Percentiles rank a stretch among this genome's conserved stretches.
These are phyloP conservation scores for Neoboletus brunneissimus DNA, from an alignment of 768 basidiomycete genomes.

Conservation along the genomic window DNA sequence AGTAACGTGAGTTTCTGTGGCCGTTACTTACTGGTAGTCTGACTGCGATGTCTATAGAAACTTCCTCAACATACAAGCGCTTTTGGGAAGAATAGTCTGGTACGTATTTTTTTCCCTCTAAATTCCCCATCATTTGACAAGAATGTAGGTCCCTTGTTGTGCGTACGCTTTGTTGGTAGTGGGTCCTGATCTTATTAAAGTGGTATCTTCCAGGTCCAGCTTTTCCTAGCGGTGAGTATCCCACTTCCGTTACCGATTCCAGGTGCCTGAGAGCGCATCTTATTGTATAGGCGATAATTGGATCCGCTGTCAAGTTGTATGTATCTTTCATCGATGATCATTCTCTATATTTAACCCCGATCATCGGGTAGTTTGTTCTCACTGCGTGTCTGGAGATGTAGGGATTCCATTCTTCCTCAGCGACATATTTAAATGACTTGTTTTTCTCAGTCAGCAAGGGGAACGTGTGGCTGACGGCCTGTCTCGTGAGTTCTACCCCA, in stretches of 20 bases:
- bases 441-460: constrained; percentile 49
- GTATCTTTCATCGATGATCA: constrained; percentile 15
- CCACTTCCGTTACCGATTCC: neutral
- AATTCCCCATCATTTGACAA: constrained; percentile 10
- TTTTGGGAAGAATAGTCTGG: constrained; percentile 45
- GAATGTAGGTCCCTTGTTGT: constrained; percentile 48
- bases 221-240: constrained; percentile 35
- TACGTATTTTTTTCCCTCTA: constrained; percentile 22
- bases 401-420: constrained; percentile 14
- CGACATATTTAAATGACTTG: neutral
- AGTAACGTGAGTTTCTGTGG: constrained; percentile 42
- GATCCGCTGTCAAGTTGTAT: constrained; percentile 53
- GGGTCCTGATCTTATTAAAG: constrained; percentile 6
- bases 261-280: constrained; percentile 3
- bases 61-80: constrained; percentile 35
- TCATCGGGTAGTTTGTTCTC: constrained; percentile 45
- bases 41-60: constrained; percentile 36
- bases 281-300: constrained; percentile 45
- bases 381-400: constrained; percentile 64
- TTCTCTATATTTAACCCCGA: neutral
- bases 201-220: constrained; percentile 40
- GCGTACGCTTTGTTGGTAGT: constrained; percentile 20
- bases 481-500: constrained; percentile 39
- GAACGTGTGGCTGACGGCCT: constrained; percentile 44
- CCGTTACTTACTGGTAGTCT: neutral